Conservation (phyloP, 1,139 yeast species). For the Candida pseudocylindracea region DNA sequence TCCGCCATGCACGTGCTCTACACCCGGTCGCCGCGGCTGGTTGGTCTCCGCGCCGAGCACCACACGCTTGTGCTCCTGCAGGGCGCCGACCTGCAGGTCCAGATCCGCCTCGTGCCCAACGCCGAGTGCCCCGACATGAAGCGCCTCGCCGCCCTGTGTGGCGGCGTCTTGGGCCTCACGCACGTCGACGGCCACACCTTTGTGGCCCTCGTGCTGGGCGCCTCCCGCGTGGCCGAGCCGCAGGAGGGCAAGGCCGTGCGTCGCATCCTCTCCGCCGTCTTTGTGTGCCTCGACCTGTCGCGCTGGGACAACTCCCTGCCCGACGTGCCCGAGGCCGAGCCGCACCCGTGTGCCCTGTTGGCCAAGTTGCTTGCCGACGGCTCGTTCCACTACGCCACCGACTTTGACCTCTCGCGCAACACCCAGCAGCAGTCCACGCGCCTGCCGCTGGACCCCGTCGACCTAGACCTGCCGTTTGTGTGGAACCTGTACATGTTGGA, state of each 20-base stretch:
- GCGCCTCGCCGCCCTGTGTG: not conserved
- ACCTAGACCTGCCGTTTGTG: slow-evolving; percentile 62
- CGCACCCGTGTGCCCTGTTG: slow-evolving; percentile 72
- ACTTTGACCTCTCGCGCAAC: slow-evolving; percentile 73
- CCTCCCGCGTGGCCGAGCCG: slow-evolving; percentile 64
- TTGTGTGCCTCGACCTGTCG: slow-evolving; percentile 45
- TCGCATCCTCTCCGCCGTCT: slow-evolving; percentile 67
- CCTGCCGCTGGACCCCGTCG: slow-evolving; percentile 18
- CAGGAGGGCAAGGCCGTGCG: slow-evolving; percentile 60
- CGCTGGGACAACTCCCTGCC: slow-evolving; percentile 38
- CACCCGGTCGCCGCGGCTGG: not conserved
- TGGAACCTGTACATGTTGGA: slow-evolving; percentile 90
- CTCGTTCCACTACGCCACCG: slow-evolving; percentile 78
- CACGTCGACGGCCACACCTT: slow-evolving; percentile 44
- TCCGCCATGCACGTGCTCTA: not conserved
- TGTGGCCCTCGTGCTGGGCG: slow-evolving; percentile 61
- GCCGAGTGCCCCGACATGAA: not conserved
- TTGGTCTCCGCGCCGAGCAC: not conserved
- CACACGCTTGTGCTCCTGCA: not conserved
- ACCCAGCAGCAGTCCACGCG: slow-evolving; percentile 51
- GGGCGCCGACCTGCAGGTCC: not conserved
- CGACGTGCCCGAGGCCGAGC: slow-evolving; percentile 9
- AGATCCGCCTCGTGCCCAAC: not conserved
- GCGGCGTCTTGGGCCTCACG: slow-evolving; percentile 73
- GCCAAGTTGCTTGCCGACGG: slow-evolving; percentile 67